phyloP scores from a whole-genome alignment of 768 basidiomycete species.

The Termitomyces heimii region DNA sequence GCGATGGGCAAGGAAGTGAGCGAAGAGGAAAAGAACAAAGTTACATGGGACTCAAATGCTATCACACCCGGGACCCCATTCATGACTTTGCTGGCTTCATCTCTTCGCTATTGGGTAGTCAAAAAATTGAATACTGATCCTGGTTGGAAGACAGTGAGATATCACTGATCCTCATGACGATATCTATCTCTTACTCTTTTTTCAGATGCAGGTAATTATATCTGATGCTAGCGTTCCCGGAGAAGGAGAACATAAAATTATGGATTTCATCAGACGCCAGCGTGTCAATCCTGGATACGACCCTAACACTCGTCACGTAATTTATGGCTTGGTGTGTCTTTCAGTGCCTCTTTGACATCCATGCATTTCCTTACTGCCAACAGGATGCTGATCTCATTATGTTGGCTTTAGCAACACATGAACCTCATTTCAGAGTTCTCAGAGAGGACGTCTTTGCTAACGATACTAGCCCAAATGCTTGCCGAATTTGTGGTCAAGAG shows the following conservation, averaged over 20 bases:
- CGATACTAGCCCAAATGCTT: constrained; percentile 73
- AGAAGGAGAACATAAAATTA: constrained; percentile 99
- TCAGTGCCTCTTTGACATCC: neutral
- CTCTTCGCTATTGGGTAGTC: constrained; percentile 93
- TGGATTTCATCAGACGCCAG: constrained; percentile 95
- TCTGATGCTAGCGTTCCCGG: constrained; percentile 97
- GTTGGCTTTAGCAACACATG: constrained; percentile 96
- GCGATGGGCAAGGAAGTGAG: constrained; percentile 89
- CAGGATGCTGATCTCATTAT: constrained; percentile 99
- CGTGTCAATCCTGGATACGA: constrained; percentile 85
- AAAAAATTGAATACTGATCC: constrained; percentile 93
- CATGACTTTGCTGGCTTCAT: constrained; percentile 87
- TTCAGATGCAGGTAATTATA: constrained; percentile 88
- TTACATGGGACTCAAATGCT: constrained; percentile 96
- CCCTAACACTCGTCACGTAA: constrained; percentile 93
- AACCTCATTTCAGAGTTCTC: constrained; percentile 95
- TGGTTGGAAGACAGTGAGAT: constrained; percentile 85
- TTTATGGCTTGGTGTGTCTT: constrained; percentile 83
- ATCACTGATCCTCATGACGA: constrained; percentile 17
- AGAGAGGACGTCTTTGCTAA: constrained; percentile 94
- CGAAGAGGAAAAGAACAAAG: constrained; percentile 79
- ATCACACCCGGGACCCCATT: constrained; percentile 99
- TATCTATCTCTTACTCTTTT: constrained; percentile 1
- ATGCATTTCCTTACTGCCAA: constrained; percentile 8
- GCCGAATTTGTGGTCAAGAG: constrained; percentile 90